Evolutionary conservation across 305 asterid species (phyloP).

Genomic region (Solanum hybrid): DNA sequence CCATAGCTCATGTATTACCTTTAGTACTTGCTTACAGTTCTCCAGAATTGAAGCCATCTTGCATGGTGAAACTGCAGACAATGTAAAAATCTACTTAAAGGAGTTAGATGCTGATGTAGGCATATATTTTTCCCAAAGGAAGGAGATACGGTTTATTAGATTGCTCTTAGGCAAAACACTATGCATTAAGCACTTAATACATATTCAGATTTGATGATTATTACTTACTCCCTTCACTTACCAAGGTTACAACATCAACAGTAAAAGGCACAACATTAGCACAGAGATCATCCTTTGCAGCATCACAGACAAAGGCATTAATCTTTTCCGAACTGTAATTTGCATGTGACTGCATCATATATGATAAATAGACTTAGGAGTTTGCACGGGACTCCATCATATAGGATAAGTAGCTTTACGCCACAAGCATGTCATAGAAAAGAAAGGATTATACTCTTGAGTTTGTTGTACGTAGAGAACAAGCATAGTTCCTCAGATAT

Average conservation of each 20-base stretch:
- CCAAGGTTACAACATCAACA: conserved; percentile 68
- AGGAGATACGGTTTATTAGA: not conserved
- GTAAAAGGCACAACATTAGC: conserved; percentile 43
- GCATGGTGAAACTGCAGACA: conserved; percentile 78
- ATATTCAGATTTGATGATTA: not conserved
- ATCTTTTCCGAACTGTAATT: conserved; percentile 33
- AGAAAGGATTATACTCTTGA: not conserved
- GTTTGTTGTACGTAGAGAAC: not conserved
- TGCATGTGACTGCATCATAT: conserved; percentile 44
- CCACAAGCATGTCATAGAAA: not conserved
- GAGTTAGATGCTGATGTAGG: conserved; percentile 8
- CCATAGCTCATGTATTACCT: conserved; percentile 28
- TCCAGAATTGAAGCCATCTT: conserved; percentile 56
- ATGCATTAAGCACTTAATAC: not conserved
- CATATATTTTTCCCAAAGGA: not conserved
- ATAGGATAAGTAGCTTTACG: not conserved
- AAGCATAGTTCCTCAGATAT: not conserved
- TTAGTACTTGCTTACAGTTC: conserved; percentile 57
- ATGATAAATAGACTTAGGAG: not conserved
- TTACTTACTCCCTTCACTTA: conserved; percentile 24
- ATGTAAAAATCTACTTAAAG: conserved; percentile 54
- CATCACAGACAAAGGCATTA: conserved; percentile 57
- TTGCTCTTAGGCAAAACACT: not conserved
- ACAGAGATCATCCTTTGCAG: conserved; percentile 51
- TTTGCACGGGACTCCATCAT: conserved; percentile 39